Evolutionary conservation across 306 rosid genomes (phyloP), one percentile per base, ranked within the genome.

Genomic region (Acacia crassicarpa): DNA sequence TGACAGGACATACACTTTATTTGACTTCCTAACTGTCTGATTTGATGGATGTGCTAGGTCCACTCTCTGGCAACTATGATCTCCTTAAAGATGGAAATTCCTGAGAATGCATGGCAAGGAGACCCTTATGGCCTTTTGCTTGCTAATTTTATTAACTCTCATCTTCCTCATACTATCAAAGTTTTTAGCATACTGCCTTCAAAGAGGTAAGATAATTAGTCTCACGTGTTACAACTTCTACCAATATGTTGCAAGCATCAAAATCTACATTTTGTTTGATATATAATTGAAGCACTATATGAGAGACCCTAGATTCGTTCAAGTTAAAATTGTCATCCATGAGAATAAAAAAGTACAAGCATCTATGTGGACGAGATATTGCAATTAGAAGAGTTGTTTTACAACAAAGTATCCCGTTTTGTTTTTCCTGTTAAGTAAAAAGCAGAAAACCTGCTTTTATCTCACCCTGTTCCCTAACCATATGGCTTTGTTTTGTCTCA

Each of bases 1-100:
- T 69, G 51, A 6, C 22, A 0, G n/a, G 22, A 3, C 14, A 23
- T 56, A 54, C 69, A 30, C 45, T 46, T 46, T 30, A 30, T 73
- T 73, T 51, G 78, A 22, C 46, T 30, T 75, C 66, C 9, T 45
- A 2, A 17, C 61, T 69, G 44, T 3, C 70, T 53, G 58, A 48
- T 82, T 81, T 59, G 80, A 53, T 15, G 22, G 38, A 8, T 58
- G 25, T 83, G 69, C 20, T 75, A 95, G 98, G 98, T 93, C 30
- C 99, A 92, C 78, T 93, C 97, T 17, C 81, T 93, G 86, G 93
- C 97, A 7, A 95, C 96, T 20, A 91, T 87, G 77, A 95, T 95
- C 84, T 69, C 98, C 44, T 86, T 95, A 82, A 95, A 95, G 87
- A 91, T 95, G 98, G 99, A 95, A 84, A 95, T 95, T 76, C 98